These are phyloP conservation scores for Aquilaria agallochum DNA, from an alignment of 441 rosid genomes.

Conservation along the genomic window DNA sequence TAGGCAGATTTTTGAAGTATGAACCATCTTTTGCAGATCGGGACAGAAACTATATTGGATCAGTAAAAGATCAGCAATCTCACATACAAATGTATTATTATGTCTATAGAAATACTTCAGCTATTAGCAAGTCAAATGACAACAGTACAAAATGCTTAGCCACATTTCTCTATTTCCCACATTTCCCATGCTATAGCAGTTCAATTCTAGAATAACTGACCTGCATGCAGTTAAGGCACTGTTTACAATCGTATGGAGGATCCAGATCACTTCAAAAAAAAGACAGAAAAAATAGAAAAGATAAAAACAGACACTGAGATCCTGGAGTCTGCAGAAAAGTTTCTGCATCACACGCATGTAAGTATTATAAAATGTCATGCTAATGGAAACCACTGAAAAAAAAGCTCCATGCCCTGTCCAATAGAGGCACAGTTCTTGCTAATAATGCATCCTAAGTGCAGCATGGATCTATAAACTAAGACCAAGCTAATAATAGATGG, in stretches of 20 bases:
- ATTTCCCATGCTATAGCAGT: too few relatives aligned
- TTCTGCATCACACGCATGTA: too few relatives aligned
- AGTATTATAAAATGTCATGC: too few relatives aligned
- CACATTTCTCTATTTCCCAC: too few relatives aligned
- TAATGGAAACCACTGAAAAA: background rate
- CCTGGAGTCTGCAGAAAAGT: too few relatives aligned
- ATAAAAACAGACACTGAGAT: too few relatives aligned
- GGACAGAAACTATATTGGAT: conserved; percentile 44
- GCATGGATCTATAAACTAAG: background rate
- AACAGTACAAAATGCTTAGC: background rate
- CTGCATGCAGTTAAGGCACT: too few relatives aligned
- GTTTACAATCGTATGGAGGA: too few relatives aligned
- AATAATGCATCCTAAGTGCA: background rate
- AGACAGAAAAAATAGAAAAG: too few relatives aligned
- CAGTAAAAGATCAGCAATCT: conserved; percentile 10
- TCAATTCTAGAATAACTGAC: too few relatives aligned
- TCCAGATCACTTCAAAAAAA: too few relatives aligned
- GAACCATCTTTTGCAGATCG: conserved; percentile 80
- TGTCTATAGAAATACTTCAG: background rate
- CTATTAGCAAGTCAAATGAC: background rate
- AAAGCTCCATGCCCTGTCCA: conserved; percentile 1
- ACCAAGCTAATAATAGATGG: conserved; percentile 4
- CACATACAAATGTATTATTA: conserved; percentile 1
- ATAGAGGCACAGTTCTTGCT: background rate
- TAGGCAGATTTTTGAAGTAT: conserved; percentile 75